These are phyloP conservation scores for Xylaria sp. DNA, from an alignment of 2,329 filamentous ascomycete species.

Conservation along the genomic window DNA sequence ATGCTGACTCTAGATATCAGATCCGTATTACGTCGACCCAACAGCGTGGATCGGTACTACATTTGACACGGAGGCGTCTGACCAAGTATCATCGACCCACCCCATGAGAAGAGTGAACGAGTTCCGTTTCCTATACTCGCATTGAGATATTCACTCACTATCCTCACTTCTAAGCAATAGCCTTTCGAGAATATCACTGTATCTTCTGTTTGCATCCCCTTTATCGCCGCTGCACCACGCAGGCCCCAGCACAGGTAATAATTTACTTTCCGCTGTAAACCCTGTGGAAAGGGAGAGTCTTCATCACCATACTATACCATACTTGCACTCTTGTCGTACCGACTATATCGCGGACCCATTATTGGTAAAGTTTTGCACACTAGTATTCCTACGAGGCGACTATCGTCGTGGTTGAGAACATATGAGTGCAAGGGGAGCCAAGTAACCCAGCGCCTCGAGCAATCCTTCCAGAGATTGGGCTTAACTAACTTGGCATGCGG, in stretches of 20 bases:
- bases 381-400: conserved; percentile 12
- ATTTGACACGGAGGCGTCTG: too few relatives aligned
- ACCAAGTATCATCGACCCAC: too few relatives aligned
- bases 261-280: not conserved
- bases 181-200: not conserved
- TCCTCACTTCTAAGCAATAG: not conserved
- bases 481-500: conserved; percentile 12
- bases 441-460: not conserved
- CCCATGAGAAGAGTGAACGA: not conserved
- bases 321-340: not conserved
- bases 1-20: too few relatives aligned
- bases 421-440: not conserved
- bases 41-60: too few relatives aligned
- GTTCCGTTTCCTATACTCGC: not conserved
- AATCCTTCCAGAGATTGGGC: conserved; percentile 5
- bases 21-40: too few relatives aligned
- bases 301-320: not conserved
- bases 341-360: not conserved
- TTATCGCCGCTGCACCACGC: not conserved
- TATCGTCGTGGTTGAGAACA: not conserved
- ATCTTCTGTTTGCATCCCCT: not conserved
- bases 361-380: not conserved
- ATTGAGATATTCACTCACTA: not conserved
- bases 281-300: not conserved
- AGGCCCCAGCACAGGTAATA: not conserved